Percentiles rank a stretch among this genome's conserved stretches.
Conservation (phyloP, 1,284 basidiomycete genomes). For the Ganoderma boninense region DNA sequence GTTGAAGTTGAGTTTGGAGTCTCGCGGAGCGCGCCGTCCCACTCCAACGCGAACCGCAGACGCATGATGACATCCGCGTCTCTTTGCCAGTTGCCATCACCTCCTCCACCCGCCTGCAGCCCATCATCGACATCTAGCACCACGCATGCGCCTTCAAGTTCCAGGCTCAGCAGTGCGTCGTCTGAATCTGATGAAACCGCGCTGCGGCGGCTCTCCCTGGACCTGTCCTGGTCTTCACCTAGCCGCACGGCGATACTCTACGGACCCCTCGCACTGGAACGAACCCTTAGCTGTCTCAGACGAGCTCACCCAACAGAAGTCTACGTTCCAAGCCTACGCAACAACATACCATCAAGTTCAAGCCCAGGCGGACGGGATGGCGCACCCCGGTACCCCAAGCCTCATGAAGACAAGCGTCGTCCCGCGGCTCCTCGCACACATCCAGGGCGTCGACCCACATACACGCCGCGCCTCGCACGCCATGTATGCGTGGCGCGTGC, state of each 20-base stretch:
- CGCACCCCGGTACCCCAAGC: neutral
- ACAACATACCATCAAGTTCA: conserved; percentile 1
- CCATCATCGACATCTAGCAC: neutral
- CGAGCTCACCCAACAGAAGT: conserved; percentile 35
- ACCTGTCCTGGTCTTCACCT: neutral
- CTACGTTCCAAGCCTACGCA: conserved; percentile 39
- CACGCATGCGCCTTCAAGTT: neutral
- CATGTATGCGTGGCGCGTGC: conserved; percentile 41
- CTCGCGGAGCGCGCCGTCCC: neutral
- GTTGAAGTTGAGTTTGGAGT: conserved; percentile 8
- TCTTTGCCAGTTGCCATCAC: neutral
- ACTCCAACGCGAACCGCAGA: neutral
- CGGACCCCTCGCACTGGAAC: neutral
- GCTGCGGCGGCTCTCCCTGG: neutral
- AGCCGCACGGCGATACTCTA: neutral
- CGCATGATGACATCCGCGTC: neutral
- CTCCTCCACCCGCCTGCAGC: neutral
- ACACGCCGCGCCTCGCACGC: conserved; percentile 42
- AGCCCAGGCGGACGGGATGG: neutral
- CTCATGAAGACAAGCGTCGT: conserved; percentile 12
- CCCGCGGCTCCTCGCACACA: conserved; percentile 31
- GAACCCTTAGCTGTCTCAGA: conserved; percentile 29
- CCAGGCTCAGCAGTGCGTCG: neutral
- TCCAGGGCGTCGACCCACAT: conserved; percentile 30
- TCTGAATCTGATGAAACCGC: neutral